Base-by-base conservation (phyloP, 2,329 filamentous ascomycete species). In the Leptographium galeiforme region DNA sequence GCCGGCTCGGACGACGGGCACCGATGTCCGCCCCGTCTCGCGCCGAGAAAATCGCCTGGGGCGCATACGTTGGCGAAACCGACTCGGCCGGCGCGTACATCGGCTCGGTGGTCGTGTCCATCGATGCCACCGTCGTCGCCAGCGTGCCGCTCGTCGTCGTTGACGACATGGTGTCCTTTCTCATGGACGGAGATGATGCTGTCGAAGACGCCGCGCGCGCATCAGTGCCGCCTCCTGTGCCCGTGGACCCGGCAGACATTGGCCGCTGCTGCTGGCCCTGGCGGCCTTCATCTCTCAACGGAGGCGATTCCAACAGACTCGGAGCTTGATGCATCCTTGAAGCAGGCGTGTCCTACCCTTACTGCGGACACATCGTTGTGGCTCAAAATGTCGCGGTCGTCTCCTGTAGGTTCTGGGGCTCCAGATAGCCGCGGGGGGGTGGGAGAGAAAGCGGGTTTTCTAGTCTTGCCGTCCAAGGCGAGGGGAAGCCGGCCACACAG, bases 11-110 rank as follows among this genome's bases (percentile, higher is more conserved):
- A 60, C 76, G 74, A 60, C 75, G 74, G 62, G 68, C 71, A 62
- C 73, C 72, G 67, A 75, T 67, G 64, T 78, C 75, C 64, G 70
- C 68, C 57, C 74, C 76, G 70, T 79, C 77, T 65, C 73, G 73
- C 57, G 76, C 67, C 56, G 75, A 75, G 63, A 78, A 79, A 62
- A 77, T 74, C 60, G 71, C 74, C 63, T 78, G 74, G 53, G 69
- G 55, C 8, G 59, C 65, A 60, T 69, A 66, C 58, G 65, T 73
- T 59, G 72, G 72, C 62, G 76, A 78, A 61, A 73, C 44, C 2
- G 45, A 72, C 60, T 77, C 72, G 63, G 72, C 34, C 4, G 45
- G 69, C 68, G 70, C 76, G 63, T 76, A 77, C 60, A 70, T 71
- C 61, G 72, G 74, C 61, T 72, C 70, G 59, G 67, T 71, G 60